Evolutionary conservation across 345 rosid species (phyloP).

Genomic region (Bruguiera parviflora): DNA sequence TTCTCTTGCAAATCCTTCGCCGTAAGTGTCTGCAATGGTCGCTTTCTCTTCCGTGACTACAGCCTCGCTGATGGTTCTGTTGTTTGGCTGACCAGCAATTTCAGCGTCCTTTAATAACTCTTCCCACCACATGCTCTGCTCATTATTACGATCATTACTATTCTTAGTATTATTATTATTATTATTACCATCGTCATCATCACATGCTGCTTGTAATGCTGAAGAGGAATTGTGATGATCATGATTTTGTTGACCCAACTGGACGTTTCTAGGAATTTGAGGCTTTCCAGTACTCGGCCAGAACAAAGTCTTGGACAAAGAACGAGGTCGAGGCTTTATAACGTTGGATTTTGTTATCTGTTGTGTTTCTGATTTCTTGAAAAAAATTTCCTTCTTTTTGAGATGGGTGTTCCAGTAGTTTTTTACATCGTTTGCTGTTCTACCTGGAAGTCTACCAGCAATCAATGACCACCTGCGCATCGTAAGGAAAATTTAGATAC

Average conservation of each 20-base stretch:
- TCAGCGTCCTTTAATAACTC: not conserved
- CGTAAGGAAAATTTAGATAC: not conserved
- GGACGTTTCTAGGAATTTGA: constrained; percentile 11
- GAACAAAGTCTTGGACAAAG: constrained; percentile 14
- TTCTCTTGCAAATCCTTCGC: not conserved
- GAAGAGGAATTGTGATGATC: not conserved
- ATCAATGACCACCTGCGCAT: constrained; percentile 42
- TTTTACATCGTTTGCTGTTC: constrained; percentile 45
- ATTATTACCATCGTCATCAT: not conserved
- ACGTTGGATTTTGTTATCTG: constrained; percentile 8
- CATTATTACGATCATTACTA: too few relatives aligned
- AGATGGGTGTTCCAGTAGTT: constrained; percentile 30
- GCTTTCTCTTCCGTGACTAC: not conserved
- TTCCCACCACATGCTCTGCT: constrained; percentile 2
- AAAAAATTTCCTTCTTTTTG: not conserved
- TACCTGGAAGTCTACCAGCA: constrained; percentile 47
- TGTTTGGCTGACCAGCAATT: not conserved
- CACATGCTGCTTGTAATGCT: not conserved
- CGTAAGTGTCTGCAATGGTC: not conserved
- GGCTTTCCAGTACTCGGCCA: constrained; percentile 62
- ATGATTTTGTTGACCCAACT: not conserved
- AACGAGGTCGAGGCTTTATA: constrained; percentile 28
- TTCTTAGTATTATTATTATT: not conserved
- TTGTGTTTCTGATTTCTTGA: not conserved
- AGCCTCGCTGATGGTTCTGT: not conserved